phyloP scores from a whole-genome alignment of 1,139 yeast species.

The Keqinozyma sinolaborantium region DNA sequence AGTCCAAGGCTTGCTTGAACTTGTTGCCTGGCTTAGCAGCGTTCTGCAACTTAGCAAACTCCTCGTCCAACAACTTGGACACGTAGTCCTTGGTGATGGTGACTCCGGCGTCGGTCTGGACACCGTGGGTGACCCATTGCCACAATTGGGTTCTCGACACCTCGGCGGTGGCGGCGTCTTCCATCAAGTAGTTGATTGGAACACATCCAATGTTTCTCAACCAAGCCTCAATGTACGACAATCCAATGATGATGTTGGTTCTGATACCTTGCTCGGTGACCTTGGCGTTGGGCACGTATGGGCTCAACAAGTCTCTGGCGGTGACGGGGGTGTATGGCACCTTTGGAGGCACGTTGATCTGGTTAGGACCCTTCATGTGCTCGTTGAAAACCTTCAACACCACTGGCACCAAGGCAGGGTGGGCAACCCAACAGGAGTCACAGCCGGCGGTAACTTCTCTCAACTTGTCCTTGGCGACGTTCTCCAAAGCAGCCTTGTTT shows the following conservation, averaged over 20 bases:
- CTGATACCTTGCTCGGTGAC: conserved; percentile 72
- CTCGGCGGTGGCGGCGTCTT: conserved; percentile 86
- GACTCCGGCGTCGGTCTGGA: conserved; percentile 56
- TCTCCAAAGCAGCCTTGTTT: conserved; percentile 65
- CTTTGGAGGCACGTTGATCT: conserved; percentile 60
- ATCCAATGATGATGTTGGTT: conserved; percentile 67
- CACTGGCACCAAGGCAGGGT: conserved; percentile 72
- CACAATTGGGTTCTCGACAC: conserved; percentile 78
- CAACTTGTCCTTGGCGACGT: conserved; percentile 68
- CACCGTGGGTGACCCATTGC: conserved; percentile 82
- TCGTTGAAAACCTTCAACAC: conserved; percentile 76
- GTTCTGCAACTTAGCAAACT: conserved; percentile 51
- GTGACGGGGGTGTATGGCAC: conserved; percentile 47
- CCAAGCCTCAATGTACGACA: conserved; percentile 82
- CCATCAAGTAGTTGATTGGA: conserved; percentile 81
- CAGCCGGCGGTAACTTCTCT: conserved; percentile 76
- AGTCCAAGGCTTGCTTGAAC: conserved; percentile 62
- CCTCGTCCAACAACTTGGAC: conserved; percentile 54
- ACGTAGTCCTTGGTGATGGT: conserved; percentile 58
- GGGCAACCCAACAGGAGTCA: conserved; percentile 84
- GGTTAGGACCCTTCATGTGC: conserved; percentile 84
- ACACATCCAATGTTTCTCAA: conserved; percentile 77
- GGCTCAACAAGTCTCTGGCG: conserved; percentile 68
- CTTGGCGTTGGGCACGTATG: conserved; percentile 63
- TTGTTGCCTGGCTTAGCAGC: conserved; percentile 49